Evolutionary conservation across 225 moss, liverwort and hornwort genomes (phyloP).

Genomic region (Physcomitrium patens): DNA sequence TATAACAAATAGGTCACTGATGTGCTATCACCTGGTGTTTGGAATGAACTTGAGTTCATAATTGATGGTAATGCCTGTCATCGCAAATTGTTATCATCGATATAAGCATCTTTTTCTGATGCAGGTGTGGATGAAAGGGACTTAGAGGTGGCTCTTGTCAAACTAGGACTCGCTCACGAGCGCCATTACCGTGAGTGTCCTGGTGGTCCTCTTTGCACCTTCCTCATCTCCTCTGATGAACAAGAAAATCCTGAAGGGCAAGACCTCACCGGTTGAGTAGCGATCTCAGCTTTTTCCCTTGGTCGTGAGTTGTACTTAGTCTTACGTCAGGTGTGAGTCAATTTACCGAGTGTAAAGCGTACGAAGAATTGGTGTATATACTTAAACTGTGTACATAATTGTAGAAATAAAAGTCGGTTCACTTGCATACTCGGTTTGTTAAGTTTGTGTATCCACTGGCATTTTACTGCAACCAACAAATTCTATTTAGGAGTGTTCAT

Average conservation of each 20-base stretch:
- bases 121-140: slow-evolving; percentile 46
- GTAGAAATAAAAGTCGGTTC: no score
- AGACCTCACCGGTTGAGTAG: neutral
- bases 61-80: no score
- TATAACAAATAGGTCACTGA: no score
- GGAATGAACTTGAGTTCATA: neutral
- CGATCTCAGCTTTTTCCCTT: neutral
- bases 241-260: neutral
- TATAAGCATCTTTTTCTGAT: neutral
- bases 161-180: slow-evolving; percentile 41
- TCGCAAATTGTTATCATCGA: neutral
- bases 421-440: no score
- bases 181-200: slow-evolving; percentile 46
- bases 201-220: slow-evolving; percentile 38
- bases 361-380: no score
- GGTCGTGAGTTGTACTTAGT: neutral
- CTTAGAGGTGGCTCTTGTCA: slow-evolving; percentile 48
- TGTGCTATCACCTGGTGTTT: neutral
- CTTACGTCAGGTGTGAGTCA: neutral
- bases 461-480: no score
- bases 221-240: slow-evolving; percentile 13
- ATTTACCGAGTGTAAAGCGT: no score
- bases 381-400: no score
- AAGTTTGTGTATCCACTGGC: no score
- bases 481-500: no score